These are phyloP conservation scores for Alternaria viburni DNA, from an alignment of 2,329 filamentous ascomycete species.

Conservation along the genomic window DNA sequence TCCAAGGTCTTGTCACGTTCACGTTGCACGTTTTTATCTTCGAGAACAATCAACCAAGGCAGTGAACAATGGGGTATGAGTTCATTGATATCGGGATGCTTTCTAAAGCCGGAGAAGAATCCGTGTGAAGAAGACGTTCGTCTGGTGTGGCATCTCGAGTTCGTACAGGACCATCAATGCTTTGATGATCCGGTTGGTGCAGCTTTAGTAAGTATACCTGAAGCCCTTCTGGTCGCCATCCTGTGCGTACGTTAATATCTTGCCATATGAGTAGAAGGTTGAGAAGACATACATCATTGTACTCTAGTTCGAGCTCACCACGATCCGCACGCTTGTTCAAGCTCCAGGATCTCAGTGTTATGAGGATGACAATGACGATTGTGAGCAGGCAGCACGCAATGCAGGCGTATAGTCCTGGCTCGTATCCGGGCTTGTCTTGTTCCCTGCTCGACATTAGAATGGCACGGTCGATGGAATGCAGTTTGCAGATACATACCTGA, in stretches of 20 bases:
- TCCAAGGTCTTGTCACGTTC: not conserved
- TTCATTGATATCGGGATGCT: not conserved
- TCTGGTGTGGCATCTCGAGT: not conserved
- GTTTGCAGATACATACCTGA: conserved; percentile 50
- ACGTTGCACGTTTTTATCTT: not conserved
- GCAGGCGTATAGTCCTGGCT: conserved; percentile 48
- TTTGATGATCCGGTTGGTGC: not conserved
- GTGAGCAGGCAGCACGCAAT: conserved; percentile 48
- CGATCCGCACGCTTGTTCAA: conserved; percentile 49
- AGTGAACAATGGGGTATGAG: not conserved
- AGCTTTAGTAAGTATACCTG: conserved; percentile 38
- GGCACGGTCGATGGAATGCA: not conserved
- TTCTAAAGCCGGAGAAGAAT: not conserved
- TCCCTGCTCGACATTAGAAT: conserved; percentile 5
- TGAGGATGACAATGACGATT: conserved; percentile 41
- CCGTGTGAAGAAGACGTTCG: not conserved
- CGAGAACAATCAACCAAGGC: not conserved
- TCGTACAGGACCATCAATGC: not conserved
- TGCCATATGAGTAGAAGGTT: not conserved
- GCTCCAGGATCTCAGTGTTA: conserved; percentile 40
- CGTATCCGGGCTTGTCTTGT: conserved; percentile 48
- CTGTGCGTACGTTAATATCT: conserved; percentile 24
- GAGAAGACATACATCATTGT: conserved; percentile 39
- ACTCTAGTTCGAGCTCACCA: conserved; percentile 52
- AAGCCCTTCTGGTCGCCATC: conserved; percentile 44